Conservation (phyloP, 2,329 filamentous ascomycete genomes). For the Alternaria solani region DNA sequence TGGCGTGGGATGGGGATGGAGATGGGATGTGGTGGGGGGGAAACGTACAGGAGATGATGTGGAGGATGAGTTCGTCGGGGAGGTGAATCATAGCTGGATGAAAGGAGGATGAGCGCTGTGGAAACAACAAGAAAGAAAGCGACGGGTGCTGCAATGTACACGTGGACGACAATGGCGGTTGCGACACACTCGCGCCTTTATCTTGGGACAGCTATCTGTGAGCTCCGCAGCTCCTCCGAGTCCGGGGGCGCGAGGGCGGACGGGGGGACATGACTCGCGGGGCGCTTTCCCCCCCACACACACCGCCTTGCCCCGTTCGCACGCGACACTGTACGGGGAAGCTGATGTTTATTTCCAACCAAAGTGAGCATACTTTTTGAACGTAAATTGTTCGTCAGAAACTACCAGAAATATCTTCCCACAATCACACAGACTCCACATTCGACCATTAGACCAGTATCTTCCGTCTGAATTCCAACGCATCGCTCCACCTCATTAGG, state of each 20-base stretch:
- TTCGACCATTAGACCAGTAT: neutral
- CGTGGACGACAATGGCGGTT: slow-evolving; percentile 12
- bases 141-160: neutral
- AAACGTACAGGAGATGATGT: slow-evolving; percentile 53
- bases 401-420: neutral
- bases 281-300: neutral
- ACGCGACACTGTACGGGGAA: neutral
- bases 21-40: slow-evolving; percentile 24
- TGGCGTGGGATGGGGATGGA: too few relatives aligned
- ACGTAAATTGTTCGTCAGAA: neutral
- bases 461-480: neutral
- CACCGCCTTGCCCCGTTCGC: slow-evolving; percentile 9
- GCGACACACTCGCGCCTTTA: slow-evolving; percentile 20
- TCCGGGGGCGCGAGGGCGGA: slow-evolving; percentile 28
- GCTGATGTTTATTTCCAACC: neutral
- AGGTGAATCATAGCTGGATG: slow-evolving; percentile 35
- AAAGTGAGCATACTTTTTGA: neutral
- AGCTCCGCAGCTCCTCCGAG: neutral
- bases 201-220: slow-evolving; percentile 7
- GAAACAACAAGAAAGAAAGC: neutral
- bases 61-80: slow-evolving; percentile 54
- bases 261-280: slow-evolving; percentile 23
- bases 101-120: neutral
- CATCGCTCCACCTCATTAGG: neutral
- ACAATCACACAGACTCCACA: too few relatives aligned